A percentile compares a stretch with the other conserved stretches of the same genome.
Evolutionary conservation across 345 rosid genomes (phyloP).

Genomic region (Citrus unshiu): DNA sequence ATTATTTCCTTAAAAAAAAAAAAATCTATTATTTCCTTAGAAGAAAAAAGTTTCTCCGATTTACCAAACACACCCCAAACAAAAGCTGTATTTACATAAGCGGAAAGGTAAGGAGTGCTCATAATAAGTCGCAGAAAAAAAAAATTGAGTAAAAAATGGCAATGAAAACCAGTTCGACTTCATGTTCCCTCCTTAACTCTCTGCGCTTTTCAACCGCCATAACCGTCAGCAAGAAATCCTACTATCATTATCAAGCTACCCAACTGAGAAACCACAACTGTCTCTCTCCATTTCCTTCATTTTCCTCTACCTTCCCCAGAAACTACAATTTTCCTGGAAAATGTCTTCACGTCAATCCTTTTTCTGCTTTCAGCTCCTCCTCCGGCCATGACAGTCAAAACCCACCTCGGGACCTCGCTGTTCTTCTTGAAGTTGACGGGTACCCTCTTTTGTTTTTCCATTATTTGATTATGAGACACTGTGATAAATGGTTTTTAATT

Average conservation of each 20-base stretch:
- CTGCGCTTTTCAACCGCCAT: conserved; percentile 24
- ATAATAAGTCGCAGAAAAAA: background rate
- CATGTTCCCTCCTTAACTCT: conserved; percentile 38
- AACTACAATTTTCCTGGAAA: conserved; percentile 27
- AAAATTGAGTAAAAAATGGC: background rate
- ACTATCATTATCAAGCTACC: background rate
- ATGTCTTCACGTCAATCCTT: conserved; percentile 23
- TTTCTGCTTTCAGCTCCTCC: conserved; percentile 38
- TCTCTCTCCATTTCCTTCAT: conserved; percentile 19
- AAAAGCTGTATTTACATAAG: background rate
- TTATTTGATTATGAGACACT: background rate
- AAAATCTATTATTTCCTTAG: no score
- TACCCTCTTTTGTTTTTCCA: conserved; percentile 11
- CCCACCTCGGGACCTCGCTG: conserved; percentile 55
- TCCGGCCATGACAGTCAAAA: conserved; percentile 23
- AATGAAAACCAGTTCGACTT: conserved; percentile 38
- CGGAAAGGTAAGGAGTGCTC: background rate
- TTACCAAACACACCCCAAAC: background rate
- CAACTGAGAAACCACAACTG: conserved; percentile 15
- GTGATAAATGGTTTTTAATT: background rate
- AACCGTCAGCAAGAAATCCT: conserved; percentile 14
- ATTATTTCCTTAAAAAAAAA: no score
- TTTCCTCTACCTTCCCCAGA: conserved; percentile 23
- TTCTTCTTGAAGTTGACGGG: conserved; percentile 96
- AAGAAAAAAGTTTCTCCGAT: no score